Evolutionary conservation across 2,329 filamentous ascomycete species (phyloP), one percentile per base, ranked within the genome.

Genomic region (Ceratocystis albifundus): DNA sequence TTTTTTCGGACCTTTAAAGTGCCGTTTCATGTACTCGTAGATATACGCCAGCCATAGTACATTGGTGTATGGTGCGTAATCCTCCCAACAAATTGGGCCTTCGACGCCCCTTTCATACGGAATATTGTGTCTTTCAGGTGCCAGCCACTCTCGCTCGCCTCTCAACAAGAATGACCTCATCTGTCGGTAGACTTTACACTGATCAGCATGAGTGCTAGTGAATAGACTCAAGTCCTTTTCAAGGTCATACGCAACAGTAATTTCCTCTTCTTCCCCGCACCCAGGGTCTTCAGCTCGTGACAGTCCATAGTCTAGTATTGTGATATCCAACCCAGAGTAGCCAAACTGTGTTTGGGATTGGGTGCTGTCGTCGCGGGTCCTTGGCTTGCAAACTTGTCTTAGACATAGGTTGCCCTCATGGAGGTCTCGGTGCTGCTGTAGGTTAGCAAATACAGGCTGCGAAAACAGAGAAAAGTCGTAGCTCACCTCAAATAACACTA

Each of bases 321-420:
- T 87, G 61, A 87, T 81, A 66, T 86, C 82, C 3, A 86, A 75
- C 1, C 83, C 84, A 0, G 84, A 86, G 69, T 78, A 81, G 32
- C 84, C 84, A 72, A 84, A 84, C n/a, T 48, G 45, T 30, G 32
- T 25, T 28, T 50, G 62, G 70, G 48, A 41, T 32, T 41, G 44
- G 10, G 25, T 30, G 64, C 61, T 10, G 28, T n/a, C 32, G 55
- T 32, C 28, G 17, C 55, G 30, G 30, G n/a, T 59, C 55, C 55
- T 65, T 0, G 77, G 71, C 2, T 76, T 70, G 2, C 75, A 71
- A 0, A 76, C 74, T 64, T 77, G 78, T 2, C 79, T 77, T 61
- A 87, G 78, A 69, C 84, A 87, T 17, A 87, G 73, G 69, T 87
- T 87, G 3, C 84, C 84, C 69, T 87, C 84, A 70, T 87, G 84